Base-by-base conservation (phyloP, 129 eudicot species). In the Sambucus nigra region DNA sequence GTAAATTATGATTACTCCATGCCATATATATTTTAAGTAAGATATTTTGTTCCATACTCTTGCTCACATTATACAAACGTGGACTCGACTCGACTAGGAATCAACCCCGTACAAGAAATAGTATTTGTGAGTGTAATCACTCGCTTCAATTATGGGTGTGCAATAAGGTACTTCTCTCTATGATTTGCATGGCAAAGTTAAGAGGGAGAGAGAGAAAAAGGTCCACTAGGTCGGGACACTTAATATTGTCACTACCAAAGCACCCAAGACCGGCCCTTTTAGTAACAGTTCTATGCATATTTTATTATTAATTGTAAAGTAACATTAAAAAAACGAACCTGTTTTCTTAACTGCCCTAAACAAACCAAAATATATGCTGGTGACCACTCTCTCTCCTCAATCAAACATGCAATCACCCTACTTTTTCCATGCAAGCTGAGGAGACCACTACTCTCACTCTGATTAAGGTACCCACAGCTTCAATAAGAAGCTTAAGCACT, bases 401-500 rank as follows among this genome's bases (percentile, higher is more conserved):
- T 20, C 33, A 55, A 32, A 55, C 25, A 48, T 4, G 17, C 41
- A 60, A 6, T 67, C 33, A 51, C 54, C 11, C 25, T 35, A 35
- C 62, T 31, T 60, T 67, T 56, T 40, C 40, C 61, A 48, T 66
- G 69, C 69, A 60, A 55, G 65, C 2, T 35, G 42, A 52, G 60
- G 46, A 58, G 41, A 27, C 25, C 26, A 47, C 49, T 51, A 44
- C 24, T 65, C 33, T 50, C 47, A 18, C 69, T 35, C 73, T 24
- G 64, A 66, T 32, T 39, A 47, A 48, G 38, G 56, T 15, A 4
- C 31, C 11, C 3, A 16, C 35, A 57, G 47, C 51, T 51, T 77
- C 63, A 59, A 59, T 44, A 33, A 78, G 70, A 76, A 80, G 85
- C 83, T 70, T 80, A 74, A 69, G 73, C 55, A 51, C 70, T 77